Base-by-base conservation (phyloP, 495 filamentous ascomycete genomes). In the Hypoxylon lienhwacheense region DNA sequence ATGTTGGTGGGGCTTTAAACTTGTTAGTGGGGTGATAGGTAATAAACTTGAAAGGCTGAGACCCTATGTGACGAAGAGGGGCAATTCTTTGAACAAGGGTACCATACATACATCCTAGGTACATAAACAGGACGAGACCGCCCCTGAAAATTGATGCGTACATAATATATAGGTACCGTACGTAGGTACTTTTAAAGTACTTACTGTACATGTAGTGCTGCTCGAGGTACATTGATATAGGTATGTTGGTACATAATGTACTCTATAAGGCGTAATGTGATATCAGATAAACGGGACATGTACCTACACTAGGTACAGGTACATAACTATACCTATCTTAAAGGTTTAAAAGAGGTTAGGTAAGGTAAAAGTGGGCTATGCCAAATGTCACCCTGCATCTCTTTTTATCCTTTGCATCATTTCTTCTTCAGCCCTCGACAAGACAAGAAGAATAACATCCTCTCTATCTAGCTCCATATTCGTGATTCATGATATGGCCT, bases 401-500 rank as follows among this genome's bases (percentile, higher is more conserved):
- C 37, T 20, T 24, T 2, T 24, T 2, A 48, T 48, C 34, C 22
- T 54, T 45, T 46, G 37, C 53, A 47, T 53, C 45, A 48, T 41
- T 53, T 44, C 44, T 33, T 53, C 33, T 43, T 44, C 36, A 26
- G 26, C 47, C 33, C 20, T 10, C 29, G 21, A 31, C 12, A 21
- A 2, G n/a, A 19, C 25, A 20, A 54, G 7, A 14, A 22, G 16
- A 54, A 31, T 25, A 42, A n/a, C n/a, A n/a, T n/a, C n/a, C n/a
- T n/a, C n/a, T n/a, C n/a, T n/a, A n/a, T n/a, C n/a, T 19, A 21
- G 26, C 34, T 35, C 31, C 26, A 29, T 20, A 35, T 39, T 20
- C 45, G 15, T 50, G n/a, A 40, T 44, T 43, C 52, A 54, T 63
- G 60, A 42, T 45, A 65, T 67, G 65, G 65, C 63, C 55, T 58